Base-by-base conservation (phyloP, 2,329 filamentous ascomycete species). In the Dendryphion nanum region DNA sequence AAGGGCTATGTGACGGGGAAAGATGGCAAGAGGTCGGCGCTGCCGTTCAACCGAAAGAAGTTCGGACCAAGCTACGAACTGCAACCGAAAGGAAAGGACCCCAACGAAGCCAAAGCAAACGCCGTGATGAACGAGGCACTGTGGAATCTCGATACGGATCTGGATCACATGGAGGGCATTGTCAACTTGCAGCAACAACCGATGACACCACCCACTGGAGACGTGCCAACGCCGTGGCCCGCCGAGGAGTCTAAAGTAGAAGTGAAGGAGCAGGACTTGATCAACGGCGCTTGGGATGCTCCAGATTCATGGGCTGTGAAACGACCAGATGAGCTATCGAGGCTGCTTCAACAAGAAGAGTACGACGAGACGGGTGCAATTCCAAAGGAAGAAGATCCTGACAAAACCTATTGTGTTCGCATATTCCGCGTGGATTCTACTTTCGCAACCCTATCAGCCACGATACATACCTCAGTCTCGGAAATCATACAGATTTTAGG, bases 241-340 rank as follows among this genome's bases (percentile, higher is more conserved):
- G 61, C 67, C 7, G 61, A 67, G 14, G 53, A 50, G 32, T 48
- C 12, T 33, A 44, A 18, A 19, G 51, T 42, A 13, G 60, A 65
- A 18, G 47, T 55, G 16, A 64, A 68, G 19, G 61, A 64, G 16
- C 42, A 54, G 23, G 64, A 70, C 34, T 47, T 35, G 26, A n/a
- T n/a, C n/a, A n/a, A n/a, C n/a, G 82, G 83, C 2, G 80, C 81
- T 3, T 98, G 91, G 91, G 87, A 94, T 63, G 90, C 90, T 3
- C 91, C 93, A 1, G 91, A 97, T 64, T 96, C 90, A 62, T 98
- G 93, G 93, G 89, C 87, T 35, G 91, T 97, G 18, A 87, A 86
- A 51, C 83, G 82, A 41, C 68, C 72, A 26, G 79, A 78, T 6
- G 83, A 89, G 50, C 71, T 75, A 35, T 65, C 69, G 10, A 57